Evolutionary conservation across 129 eudicot species (phyloP).

Genomic region (Rutidosis leptorrhynchoides): DNA sequence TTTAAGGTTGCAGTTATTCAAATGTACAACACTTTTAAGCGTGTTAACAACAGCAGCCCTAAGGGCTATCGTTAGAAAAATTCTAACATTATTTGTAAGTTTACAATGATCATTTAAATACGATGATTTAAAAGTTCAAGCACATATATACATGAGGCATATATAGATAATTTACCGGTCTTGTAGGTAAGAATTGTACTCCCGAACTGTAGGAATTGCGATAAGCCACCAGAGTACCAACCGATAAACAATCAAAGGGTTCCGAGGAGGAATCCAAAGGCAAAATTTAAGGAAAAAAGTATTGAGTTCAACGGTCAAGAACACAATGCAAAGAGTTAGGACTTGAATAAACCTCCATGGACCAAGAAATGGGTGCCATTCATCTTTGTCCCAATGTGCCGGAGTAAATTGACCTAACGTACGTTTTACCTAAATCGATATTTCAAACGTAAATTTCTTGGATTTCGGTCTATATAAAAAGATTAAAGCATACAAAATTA

Average conservation of each 20-base stretch:
- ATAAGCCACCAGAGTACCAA: conserved; percentile 95
- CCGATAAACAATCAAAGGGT: conserved; percentile 73
- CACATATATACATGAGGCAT: background rate
- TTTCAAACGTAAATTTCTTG: background rate
- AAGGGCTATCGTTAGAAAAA: too few species aligned
- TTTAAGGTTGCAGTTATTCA: too few species aligned
- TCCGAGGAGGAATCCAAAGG: conserved; percentile 95
- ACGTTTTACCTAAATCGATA: conserved; percentile 74
- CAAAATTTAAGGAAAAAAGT: conserved; percentile 96
- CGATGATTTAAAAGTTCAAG: background rate
- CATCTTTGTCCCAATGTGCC: conserved; percentile 98
- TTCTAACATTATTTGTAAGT: too few species aligned
- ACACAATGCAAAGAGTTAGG: conserved; percentile 68
- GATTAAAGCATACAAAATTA: background rate
- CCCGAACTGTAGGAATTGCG: conserved; percentile 94
- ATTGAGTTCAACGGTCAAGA: conserved; percentile 88
- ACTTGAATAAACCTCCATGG: conserved; percentile 93
- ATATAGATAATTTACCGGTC: conserved; percentile 50
- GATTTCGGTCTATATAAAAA: background rate
- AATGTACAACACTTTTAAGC: too few species aligned
- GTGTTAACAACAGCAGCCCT: too few species aligned
- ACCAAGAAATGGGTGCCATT: conserved; percentile 97
- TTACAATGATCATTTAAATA: background rate
- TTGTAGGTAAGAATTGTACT: conserved; percentile 89
- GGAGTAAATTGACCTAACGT: conserved; percentile 96